Conservation (phyloP, 176 grass and related monocot genomes). For the Oropetium thomaeum region DNA sequence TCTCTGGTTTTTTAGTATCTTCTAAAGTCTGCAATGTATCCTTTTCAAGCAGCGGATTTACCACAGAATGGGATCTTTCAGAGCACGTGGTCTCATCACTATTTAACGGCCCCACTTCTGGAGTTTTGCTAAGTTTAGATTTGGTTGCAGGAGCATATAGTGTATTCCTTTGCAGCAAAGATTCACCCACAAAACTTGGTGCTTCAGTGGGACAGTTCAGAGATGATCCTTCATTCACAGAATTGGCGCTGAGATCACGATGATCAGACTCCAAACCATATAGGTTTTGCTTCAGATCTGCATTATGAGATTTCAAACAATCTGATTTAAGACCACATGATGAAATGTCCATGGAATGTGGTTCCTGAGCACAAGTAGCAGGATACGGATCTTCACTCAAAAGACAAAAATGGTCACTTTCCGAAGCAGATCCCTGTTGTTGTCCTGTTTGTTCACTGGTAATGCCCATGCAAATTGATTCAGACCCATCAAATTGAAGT, state of each 20-base stretch:
- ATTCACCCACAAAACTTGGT: neutral
- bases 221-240: slow-evolving; percentile 28
- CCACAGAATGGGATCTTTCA: neutral
- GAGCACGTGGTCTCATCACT: neutral
- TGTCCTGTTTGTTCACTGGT: slow-evolving; percentile 18
- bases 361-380: slow-evolving; percentile 18
- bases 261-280: slow-evolving; percentile 18
- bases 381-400: slow-evolving; percentile 34
- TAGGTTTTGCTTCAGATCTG: slow-evolving; percentile 12
- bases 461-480: slow-evolving; percentile 19
- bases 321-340: slow-evolving; percentile 11
- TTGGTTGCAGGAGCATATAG: neutral
- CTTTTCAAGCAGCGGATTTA: slow-evolving; percentile 17
- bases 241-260: slow-evolving; percentile 15
- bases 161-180: slow-evolving; percentile 10
- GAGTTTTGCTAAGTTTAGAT: slow-evolving; percentile 9
- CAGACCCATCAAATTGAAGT: slow-evolving; percentile 50
- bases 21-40: slow-evolving; percentile 10
- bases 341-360: slow-evolving; percentile 2
- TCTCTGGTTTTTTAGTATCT: slow-evolving; percentile 27
- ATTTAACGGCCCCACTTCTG: slow-evolving; percentile 4
- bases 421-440: slow-evolving; percentile 13
- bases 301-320: slow-evolving; percentile 10
- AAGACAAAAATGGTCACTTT: slow-evolving; percentile 21
- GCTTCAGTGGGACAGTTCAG: slow-evolving; percentile 17